Percentiles rank a stretch among this genome's conserved stretches.
These are phyloP conservation scores for Inga leiocalycina DNA, from an alignment of 306 rosid genomes.

Conservation along the genomic window DNA sequence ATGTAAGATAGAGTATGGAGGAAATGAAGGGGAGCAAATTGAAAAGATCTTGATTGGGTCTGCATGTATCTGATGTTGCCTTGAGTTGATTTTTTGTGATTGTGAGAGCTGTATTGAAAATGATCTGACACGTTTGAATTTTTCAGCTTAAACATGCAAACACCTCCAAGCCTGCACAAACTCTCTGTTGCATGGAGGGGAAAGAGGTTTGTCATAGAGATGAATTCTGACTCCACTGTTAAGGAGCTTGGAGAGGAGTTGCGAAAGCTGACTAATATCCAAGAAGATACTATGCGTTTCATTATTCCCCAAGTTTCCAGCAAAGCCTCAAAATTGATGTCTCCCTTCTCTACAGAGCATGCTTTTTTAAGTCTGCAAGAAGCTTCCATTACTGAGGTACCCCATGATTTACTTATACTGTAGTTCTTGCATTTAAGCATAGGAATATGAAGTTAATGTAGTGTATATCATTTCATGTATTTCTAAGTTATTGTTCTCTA, in stretches of 20 bases:
- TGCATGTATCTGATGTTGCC: slow-evolving; percentile 1
- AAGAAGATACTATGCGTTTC: slow-evolving; percentile 80
- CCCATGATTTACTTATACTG: slow-evolving; percentile 22
- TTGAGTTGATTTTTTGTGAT: neutral
- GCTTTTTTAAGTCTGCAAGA: slow-evolving; percentile 62
- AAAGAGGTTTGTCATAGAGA: slow-evolving; percentile 60
- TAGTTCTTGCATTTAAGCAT: slow-evolving; percentile 8
- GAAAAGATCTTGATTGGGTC: neutral
- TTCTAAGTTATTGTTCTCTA: slow-evolving; percentile 6
- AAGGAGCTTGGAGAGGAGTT: slow-evolving; percentile 81
- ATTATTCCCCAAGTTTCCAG: slow-evolving; percentile 65
- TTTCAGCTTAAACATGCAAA: slow-evolving; percentile 68
- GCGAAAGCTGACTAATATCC: slow-evolving; percentile 60
- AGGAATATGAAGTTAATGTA: slow-evolving; percentile 9
- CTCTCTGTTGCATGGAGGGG: slow-evolving; percentile 80
- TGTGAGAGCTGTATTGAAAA: neutral
- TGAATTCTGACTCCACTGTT: slow-evolving; percentile 54
- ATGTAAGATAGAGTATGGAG: neutral
- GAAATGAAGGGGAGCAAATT: neutral
- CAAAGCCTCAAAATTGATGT: slow-evolving; percentile 63
- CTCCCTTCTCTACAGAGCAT: slow-evolving; percentile 82
- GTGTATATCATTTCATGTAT: neutral
- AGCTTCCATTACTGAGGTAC: slow-evolving; percentile 68
- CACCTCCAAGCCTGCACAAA: slow-evolving; percentile 36
- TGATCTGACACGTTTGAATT: slow-evolving; percentile 23